Percentiles rank a stretch among this genome's conserved stretches.
Evolutionary conservation across 805 yeast genomes (phyloP).

Genomic region (Candida orba): DNA sequence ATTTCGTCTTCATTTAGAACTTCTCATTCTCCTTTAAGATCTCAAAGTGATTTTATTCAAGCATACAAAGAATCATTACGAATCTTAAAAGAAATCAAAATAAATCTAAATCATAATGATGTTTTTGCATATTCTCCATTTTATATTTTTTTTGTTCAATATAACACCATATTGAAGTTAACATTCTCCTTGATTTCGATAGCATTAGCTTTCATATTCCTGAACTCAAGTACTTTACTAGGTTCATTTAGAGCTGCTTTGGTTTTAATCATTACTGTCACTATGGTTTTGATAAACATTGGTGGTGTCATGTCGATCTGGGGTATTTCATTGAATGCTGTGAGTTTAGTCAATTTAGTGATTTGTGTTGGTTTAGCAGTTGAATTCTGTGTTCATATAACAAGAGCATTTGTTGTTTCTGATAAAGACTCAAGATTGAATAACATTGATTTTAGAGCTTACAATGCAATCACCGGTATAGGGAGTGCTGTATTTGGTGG

Average conservation of each 20-base stretch:
- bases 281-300: constrained; percentile 60
- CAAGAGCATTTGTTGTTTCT: constrained; percentile 54
- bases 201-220: constrained; percentile 48
- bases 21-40: constrained; percentile 68
- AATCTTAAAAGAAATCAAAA: constrained; percentile 49
- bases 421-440: constrained; percentile 29
- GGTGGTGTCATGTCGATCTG: constrained; percentile 76
- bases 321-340: constrained; percentile 78
- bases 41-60: constrained; percentile 76
- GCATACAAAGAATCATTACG: constrained; percentile 72
- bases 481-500: constrained; percentile 92
- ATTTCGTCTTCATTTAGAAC: constrained; percentile 68
- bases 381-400: constrained; percentile 86
- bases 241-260: constrained; percentile 62
- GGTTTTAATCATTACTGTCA: constrained; percentile 49
- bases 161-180: constrained; percentile 53
- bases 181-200: constrained; percentile 46
- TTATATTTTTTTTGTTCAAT: constrained; percentile 89
- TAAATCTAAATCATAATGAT: constrained; percentile 33
- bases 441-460: constrained; percentile 28
- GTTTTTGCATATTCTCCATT: constrained; percentile 90
- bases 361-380: constrained; percentile 93
- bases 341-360: constrained; percentile 78
- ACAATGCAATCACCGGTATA: constrained; percentile 62
- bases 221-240: constrained; percentile 47